Evolutionary conservation across 164 flowering plant species (phyloP), one percentile per base, ranked within the genome.

Genomic region (Kingdonia uniflora): DNA sequence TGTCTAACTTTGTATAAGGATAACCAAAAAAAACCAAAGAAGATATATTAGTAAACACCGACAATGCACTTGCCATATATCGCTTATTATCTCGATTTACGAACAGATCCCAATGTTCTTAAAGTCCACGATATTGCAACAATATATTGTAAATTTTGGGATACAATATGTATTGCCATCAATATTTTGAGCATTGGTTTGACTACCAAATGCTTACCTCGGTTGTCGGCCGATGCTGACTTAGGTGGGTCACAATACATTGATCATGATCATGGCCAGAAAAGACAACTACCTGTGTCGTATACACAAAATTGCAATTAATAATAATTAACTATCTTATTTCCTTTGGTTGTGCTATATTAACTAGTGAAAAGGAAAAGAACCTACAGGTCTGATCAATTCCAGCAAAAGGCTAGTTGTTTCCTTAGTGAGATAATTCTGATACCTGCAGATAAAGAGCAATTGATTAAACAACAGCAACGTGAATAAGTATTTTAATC

Each of bases 251-350:
- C 44, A 83, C 73, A 1, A 81, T 80, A 61, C 98, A 91, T 65
- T 91, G 98, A 70, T 91, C 98, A 60, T 91, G 98, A 73, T 91
- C 98, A 70, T 91, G 98, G 40, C 95, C 98, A 39, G 98, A 91
- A 40, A 91, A 65, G 51, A 91, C 70, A 48, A 87, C 78, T 41
- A 66, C 75, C 97, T 90, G 74, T 41, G 45, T 38, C 56, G 62
- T 54, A 54, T 49, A 38, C 1, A 21, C 51, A 42, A 29, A 26
- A 58, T 19, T 49, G 49, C 21, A 54, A 51, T 40, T 51, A 53
- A 20, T 37, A 42, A 14, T 52, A 37, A 20, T 48, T 2, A 35
- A 6, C 4, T 17, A n/a, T 45, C 50, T 46, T 46, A 16, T 23
- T 23, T 49, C 17, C 12, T 5, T 23, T 40, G 1, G 12, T 5